Evolutionary conservation across 768 basidiomycete species (phyloP).

Genomic region (Podaxis sp.): DNA sequence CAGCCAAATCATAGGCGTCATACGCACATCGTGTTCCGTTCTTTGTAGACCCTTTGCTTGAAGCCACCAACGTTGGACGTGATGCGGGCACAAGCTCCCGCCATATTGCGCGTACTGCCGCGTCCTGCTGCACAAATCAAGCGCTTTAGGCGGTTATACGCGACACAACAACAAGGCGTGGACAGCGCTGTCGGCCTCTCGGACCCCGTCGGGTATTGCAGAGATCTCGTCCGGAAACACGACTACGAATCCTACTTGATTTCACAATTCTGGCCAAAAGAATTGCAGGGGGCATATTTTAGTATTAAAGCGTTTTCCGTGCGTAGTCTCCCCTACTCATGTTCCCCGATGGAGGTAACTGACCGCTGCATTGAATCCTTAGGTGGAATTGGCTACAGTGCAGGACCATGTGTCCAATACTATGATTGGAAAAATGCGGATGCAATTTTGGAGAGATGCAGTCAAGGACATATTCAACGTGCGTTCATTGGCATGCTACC

Average conservation of each 20-base stretch:
- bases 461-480: constrained; percentile 68
- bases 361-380: not conserved
- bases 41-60: not conserved
- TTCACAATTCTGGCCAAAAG: constrained; percentile 69
- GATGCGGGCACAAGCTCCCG: not conserved
- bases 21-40: not conserved
- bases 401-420: constrained; percentile 75
- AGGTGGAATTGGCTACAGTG: constrained; percentile 77
- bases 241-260: constrained; percentile 81
- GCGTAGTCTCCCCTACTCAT: constrained; percentile 30
- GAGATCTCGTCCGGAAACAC: constrained; percentile 66
- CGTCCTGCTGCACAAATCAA: not conserved
- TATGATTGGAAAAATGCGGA: constrained; percentile 76
- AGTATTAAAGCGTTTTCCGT: constrained; percentile 85
- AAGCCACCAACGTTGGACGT: not conserved
- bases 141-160: not conserved
- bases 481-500: constrained; percentile 23
- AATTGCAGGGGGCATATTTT: constrained; percentile 64
- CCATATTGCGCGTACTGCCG: not conserved
- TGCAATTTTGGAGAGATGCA: constrained; percentile 88
- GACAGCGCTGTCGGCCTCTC: constrained; percentile 21
- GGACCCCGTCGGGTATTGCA: constrained; percentile 65
- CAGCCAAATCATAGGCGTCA: constrained; percentile 2
- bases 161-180: not conserved
- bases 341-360: constrained; percentile 1